These are phyloP conservation scores for Microcos paniculata DNA, from an alignment of 345 rosid species.

Conservation along the genomic window DNA sequence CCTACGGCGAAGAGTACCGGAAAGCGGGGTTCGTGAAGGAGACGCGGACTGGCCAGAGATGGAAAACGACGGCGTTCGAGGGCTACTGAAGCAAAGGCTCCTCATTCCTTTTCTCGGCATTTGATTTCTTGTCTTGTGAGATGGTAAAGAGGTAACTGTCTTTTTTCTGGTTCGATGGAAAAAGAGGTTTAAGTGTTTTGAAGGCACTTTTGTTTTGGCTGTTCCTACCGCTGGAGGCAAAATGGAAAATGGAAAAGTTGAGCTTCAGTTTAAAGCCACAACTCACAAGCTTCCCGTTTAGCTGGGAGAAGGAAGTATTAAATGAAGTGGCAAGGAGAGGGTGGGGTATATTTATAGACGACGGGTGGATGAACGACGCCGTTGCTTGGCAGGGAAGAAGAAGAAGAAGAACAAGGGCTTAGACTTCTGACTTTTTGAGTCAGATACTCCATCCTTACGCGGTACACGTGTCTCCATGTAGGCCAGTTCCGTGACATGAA, in stretches of 20 bases:
- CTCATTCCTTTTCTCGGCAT: constrained; percentile 32
- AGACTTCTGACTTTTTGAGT: constrained; percentile 7
- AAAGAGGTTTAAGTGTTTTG: too few species aligned
- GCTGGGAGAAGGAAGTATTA: neutral
- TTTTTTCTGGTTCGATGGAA: too few species aligned
- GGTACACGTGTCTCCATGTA: constrained; percentile 11
- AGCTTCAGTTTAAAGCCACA: neutral
- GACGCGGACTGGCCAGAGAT: constrained; percentile 1
- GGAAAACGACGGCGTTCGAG: constrained; percentile 23
- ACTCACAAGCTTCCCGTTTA: neutral
- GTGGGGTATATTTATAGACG: constrained; percentile 6
- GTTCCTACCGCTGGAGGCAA: neutral
- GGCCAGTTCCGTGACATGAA: neutral
- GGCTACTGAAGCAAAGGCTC: constrained; percentile 27
- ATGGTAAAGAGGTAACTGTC: neutral
- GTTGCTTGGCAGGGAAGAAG: neutral
- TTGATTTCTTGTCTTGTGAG: neutral
- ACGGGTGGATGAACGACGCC: neutral
- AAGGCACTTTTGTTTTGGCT: neutral
- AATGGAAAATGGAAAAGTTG: neutral
- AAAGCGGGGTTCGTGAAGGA: neutral
- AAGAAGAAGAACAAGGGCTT: too few species aligned
- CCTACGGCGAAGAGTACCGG: constrained; percentile 11
- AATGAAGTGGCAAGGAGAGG: neutral
- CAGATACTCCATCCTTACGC: neutral